A percentile compares a stretch with the other conserved stretches of the same genome.
phyloP scores from a whole-genome alignment of 2,329 filamentous ascomycete species.

The Biscogniauxia sp. region DNA sequence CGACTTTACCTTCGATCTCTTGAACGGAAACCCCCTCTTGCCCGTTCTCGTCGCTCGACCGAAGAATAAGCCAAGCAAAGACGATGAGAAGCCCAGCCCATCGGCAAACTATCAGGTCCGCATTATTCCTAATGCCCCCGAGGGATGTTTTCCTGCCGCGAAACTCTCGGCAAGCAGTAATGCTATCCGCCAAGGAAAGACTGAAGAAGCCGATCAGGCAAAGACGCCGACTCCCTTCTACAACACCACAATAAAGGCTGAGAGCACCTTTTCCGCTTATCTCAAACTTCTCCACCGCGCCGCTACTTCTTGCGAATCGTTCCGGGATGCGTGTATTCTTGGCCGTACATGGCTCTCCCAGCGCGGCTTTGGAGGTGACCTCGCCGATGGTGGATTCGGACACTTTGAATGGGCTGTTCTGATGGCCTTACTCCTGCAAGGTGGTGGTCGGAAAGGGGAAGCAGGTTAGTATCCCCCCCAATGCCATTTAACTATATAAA shows the following conservation, averaged over 20 bases:
- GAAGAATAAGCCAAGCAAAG: slow-evolving; percentile 27
- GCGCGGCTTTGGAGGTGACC: slow-evolving; percentile 69
- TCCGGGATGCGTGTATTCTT: slow-evolving; percentile 79
- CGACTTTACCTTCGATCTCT: slow-evolving; percentile 60
- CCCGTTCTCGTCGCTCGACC: slow-evolving; percentile 59
- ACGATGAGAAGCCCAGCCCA: slow-evolving; percentile 18
- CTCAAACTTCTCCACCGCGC: slow-evolving; percentile 72
- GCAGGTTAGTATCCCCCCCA: slow-evolving; percentile 34
- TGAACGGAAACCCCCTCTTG: slow-evolving; percentile 73
- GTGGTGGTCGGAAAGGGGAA: slow-evolving; percentile 69
- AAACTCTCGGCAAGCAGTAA: slow-evolving; percentile 71
- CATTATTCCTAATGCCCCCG: slow-evolving; percentile 72
- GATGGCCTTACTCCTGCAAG: slow-evolving; percentile 75
- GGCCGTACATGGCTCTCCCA: slow-evolving; percentile 89
- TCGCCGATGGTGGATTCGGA: slow-evolving; percentile 82
- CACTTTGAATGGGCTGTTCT: slow-evolving; percentile 88
- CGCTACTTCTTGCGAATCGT: slow-evolving; percentile 67
- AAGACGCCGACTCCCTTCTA: slow-evolving; percentile 73
- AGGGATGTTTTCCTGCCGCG: slow-evolving; percentile 64
- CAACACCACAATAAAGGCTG: slow-evolving; percentile 79
- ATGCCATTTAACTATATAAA: background rate
- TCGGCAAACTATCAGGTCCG: slow-evolving; percentile 57
- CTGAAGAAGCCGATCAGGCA: slow-evolving; percentile 42
- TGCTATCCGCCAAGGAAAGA: slow-evolving; percentile 60
- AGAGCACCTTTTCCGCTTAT: slow-evolving; percentile 71